Base-by-base conservation (phyloP, 768 basidiomycete genomes). In the Tremella fuciformis region DNA sequence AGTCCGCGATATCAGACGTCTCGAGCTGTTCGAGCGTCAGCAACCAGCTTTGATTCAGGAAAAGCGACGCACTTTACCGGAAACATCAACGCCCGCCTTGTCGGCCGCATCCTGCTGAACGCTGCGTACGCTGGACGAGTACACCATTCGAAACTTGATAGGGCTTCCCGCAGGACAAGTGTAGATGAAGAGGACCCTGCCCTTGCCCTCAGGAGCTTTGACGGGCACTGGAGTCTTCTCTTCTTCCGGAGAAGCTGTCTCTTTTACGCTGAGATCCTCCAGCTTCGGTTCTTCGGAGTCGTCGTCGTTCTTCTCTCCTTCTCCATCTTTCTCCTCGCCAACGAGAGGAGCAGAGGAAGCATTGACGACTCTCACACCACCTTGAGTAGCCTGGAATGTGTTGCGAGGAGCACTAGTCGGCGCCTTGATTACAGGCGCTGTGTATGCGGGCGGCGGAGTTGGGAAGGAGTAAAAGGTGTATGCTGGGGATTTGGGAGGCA, bases 141-240 rank as follows among this genome's bases (percentile, higher is more conserved):
- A 94, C 37, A 96, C 73, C 89, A 98, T 92, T 44, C 91, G 83
- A 60, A 86, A 81, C 69, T 89, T 90, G 78, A 96, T 82, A 0
- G 88, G 88, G 6, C 88, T 89, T 13, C 77, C 69, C 2, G 85
- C 82, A 0, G 93, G 93, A 74, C 93, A 98, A 18, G 88, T 88
- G 77, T 97, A 98, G 57, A 96, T 88, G 77, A 91, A 92, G 50
- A 88, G 88, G 21, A 77, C 68, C 51, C 64, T 26, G 8, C 71
- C 71, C 46, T 71, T 71, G 19, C 38, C 51, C n/a, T n/a, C 51
- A 11, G 38, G 34, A 18, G 38, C 19, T 34, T 13, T 49, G 21
- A 56, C 63, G 26, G 40, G 47, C 9, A 26, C 44, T 13, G 55
- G 42, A 15, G 46, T 39, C 25, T 8, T 42, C 22, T 60, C 50